Base-by-base conservation (phyloP, 768 basidiomycete species). In the Pulveroboletus sp. region DNA sequence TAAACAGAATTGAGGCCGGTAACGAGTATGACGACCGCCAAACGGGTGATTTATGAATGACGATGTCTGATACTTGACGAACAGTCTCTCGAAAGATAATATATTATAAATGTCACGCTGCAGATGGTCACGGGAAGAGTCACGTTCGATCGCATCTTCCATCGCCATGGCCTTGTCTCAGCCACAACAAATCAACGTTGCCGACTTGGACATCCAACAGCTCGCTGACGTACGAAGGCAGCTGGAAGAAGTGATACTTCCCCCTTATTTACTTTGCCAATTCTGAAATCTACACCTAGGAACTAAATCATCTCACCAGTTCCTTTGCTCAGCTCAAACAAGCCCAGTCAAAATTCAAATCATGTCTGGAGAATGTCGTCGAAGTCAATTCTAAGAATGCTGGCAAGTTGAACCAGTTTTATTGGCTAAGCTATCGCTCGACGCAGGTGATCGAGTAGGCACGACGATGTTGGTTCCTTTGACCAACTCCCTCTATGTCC, bases 401-500 rank as follows among this genome's bases (percentile, higher is more conserved):
- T 56, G 75, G 85, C 80, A 53, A 30, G 69, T 61, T 6, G 6
- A 10, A 10, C 34, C 14, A 1, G 20, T 27, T 37, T 5, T 12
- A 17, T 30, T 11, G n/a, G 24, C 16, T 14, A 10, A 10, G 17
- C 19, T n/a, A n/a, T 40, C 14, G 27, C 23, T 24, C 1, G 37
- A 54, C 39, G 17, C 32, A 40, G 13, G 12, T 11, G 23, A 32
- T 19, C 7, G 34, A 42, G 12, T 57, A 97, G 95, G 78, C 57
- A 94, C 91, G 75, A 82, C 85, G 19, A 81, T 96, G 53, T 76
- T 98, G 13, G 90, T 98, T 10, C 95, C 96, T 6, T 69, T 98
- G 47, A 97, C 93, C 14, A 91, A 89, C 67, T 97, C 94, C 1
- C 78, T 99, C 2, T 98, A 97, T 63, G 88, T 98, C 22, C 93